These are phyloP conservation scores for Atalantia buxifolia DNA, from an alignment of 345 rosid genomes.

Conservation along the genomic window DNA sequence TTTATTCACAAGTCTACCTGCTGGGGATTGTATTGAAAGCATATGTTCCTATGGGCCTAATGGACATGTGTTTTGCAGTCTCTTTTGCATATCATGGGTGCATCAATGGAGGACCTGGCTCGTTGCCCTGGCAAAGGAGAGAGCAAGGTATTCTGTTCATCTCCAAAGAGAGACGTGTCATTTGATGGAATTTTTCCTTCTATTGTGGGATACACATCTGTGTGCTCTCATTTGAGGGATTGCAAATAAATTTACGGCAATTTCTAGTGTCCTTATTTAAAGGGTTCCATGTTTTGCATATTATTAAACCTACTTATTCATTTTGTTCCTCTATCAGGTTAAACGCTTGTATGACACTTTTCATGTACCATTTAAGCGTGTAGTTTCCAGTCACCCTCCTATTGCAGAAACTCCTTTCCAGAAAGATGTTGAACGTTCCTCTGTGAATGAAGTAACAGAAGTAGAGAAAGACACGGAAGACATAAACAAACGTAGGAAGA, in stretches of 20 bases:
- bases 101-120: constrained; percentile 56
- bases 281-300: background rate
- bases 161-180: background rate
- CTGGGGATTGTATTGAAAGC: background rate
- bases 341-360: constrained; percentile 84
- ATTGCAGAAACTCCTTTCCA: constrained; percentile 39
- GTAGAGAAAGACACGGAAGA: constrained; percentile 37
- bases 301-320: background rate
- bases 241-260: background rate
- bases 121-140: too few species aligned
- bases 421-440: constrained; percentile 32
- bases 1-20: background rate
- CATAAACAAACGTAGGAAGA: constrained; percentile 45
- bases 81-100: constrained; percentile 81
- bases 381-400: constrained; percentile 38
- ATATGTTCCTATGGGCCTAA: background rate
- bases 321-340: constrained; percentile 44
- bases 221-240: background rate
- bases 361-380: constrained; percentile 91
- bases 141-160: constrained; percentile 52
- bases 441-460: constrained; percentile 34
- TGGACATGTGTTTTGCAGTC: constrained; percentile 46
- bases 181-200: background rate
- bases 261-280: background rate
- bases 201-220: background rate